Percentiles rank a stretch among this genome's conserved stretches.
Conservation (phyloP, 2,329 filamentous ascomycete species). For the Pseudocercospora pini-densiflorae region DNA sequence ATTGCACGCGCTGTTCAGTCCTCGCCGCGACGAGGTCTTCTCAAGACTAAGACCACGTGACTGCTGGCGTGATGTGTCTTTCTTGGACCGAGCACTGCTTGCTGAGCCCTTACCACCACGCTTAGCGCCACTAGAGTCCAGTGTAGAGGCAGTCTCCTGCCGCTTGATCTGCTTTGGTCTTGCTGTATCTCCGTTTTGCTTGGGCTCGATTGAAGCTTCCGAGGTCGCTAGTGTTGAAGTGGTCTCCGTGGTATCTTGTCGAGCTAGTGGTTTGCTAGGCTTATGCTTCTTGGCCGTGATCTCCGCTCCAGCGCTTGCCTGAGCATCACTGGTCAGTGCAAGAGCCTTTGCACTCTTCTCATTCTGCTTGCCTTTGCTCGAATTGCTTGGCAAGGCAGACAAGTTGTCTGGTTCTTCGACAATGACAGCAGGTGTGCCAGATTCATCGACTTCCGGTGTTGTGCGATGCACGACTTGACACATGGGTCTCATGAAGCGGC, state of each 20-base stretch:
- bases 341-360: constrained; percentile 10
- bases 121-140: constrained; percentile 14
- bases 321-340: background rate
- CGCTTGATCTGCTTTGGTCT: constrained; percentile 20
- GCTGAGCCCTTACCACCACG: background rate
- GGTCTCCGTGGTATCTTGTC: constrained; percentile 17
- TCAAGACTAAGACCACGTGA: constrained; percentile 13
- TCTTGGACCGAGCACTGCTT: background rate
- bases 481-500: constrained; percentile 65
- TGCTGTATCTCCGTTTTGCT: constrained; percentile 10
- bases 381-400: constrained; percentile 12
- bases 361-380: constrained; percentile 10
- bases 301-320: constrained; percentile 11
- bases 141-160: constrained; percentile 26
- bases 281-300: constrained; percentile 7
- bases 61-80: constrained; percentile 15
- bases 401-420: constrained; percentile 21
- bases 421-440: constrained; percentile 18
- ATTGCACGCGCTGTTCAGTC: constrained; percentile 32
- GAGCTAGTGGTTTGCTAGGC: background rate
- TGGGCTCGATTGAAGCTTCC: constrained; percentile 11
- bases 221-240: constrained; percentile 17
- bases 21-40: constrained; percentile 14
- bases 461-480: constrained; percentile 42
- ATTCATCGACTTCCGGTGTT: constrained; percentile 21